These are phyloP conservation scores for Cucumis melo DNA, from an alignment of 306 rosid genomes.

Conservation along the genomic window DNA sequence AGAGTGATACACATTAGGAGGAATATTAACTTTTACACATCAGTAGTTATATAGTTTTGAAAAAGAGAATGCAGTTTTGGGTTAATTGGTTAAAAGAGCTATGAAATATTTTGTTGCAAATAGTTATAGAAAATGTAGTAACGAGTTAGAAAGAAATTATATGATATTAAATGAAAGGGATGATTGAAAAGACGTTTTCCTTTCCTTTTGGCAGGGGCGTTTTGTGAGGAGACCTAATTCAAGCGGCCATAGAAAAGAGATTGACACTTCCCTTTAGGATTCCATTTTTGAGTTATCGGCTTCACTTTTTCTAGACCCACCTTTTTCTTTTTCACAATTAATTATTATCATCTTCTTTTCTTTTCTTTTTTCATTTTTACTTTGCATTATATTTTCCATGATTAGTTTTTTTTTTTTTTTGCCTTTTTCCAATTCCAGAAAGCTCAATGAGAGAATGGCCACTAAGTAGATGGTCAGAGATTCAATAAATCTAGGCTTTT, in stretches of 20 bases:
- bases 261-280: neutral
- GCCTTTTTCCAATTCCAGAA: neutral
- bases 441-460: neutral
- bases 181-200: neutral
- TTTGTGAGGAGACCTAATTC: slow-evolving; percentile 68
- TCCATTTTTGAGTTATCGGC: neutral
- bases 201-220: slow-evolving; percentile 46
- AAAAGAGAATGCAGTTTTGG: too few relatives aligned
- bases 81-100: too few relatives aligned
- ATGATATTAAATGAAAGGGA: neutral
- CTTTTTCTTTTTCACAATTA: neutral
- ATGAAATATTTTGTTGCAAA: too few relatives aligned
- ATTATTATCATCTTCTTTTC: neutral
- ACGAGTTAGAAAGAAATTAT: too few relatives aligned
- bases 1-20: too few relatives aligned
- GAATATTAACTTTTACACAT: too few relatives aligned
- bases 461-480: neutral
- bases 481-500: neutral
- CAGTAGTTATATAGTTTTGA: too few relatives aligned
- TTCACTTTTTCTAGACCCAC: neutral
- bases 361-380: neutral
- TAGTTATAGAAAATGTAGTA: too few relatives aligned
- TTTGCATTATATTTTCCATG: neutral
- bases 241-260: slow-evolving; percentile 23
- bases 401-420: neutral